Percentiles rank a stretch among this genome's conserved stretches.
Evolutionary conservation across 495 filamentous ascomycete species (phyloP).

Genomic region (Penicillium cosmopolitanum): DNA sequence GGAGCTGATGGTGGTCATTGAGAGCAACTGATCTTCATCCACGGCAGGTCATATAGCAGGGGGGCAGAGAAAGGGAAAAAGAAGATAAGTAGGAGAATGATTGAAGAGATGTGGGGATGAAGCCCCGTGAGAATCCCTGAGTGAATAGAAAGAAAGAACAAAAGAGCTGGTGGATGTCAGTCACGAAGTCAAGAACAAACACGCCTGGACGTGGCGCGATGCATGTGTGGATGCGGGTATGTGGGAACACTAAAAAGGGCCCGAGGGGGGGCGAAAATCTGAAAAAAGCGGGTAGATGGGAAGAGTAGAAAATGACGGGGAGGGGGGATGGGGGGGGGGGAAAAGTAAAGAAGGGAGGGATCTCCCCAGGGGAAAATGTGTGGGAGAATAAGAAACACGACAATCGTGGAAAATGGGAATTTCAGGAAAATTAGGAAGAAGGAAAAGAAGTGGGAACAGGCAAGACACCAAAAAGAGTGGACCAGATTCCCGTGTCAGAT

Average conservation of each 20-base stretch:
- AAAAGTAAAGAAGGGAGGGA: background rate
- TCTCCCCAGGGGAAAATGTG: background rate
- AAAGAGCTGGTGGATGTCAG: constrained; percentile 17
- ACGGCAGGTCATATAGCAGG: constrained; percentile 22
- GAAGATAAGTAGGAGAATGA: background rate
- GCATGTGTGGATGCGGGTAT: constrained; percentile 28
- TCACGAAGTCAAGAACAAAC: constrained; percentile 13
- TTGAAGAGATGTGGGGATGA: background rate
- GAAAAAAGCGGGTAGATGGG: constrained; percentile 22
- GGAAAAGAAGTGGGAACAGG: constrained; percentile 22
- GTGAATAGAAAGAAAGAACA: background rate
- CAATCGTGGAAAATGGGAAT: constrained; percentile 5
- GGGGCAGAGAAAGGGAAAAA: background rate
- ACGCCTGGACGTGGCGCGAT: constrained; percentile 27
- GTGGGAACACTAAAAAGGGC: constrained; percentile 21
- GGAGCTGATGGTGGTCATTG: constrained; percentile 57
- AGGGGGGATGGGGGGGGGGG: constrained; percentile 4
- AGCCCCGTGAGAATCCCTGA: background rate
- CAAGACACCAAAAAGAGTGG: constrained; percentile 33
- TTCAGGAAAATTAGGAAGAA: constrained; percentile 19
- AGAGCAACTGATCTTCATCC: constrained; percentile 46
- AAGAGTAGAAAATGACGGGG: background rate
- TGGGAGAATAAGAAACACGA: background rate
- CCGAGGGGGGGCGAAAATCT: constrained; percentile 33
- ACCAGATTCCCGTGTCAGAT: constrained; percentile 32